Conservation (phyloP, 2,329 filamentous ascomycete species). For the Pyricularia grisea region DNA sequence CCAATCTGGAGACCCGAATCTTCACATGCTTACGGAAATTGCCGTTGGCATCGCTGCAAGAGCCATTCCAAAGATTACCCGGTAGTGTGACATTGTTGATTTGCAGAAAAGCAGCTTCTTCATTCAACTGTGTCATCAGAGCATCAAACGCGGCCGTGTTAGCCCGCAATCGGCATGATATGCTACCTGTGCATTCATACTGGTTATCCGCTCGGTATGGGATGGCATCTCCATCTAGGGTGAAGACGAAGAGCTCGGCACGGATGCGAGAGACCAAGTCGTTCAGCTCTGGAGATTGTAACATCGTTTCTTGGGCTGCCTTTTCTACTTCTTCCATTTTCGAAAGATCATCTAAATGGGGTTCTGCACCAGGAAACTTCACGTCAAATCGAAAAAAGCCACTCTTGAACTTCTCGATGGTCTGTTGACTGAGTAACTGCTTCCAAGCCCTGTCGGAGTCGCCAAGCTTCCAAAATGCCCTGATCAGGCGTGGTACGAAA, state of each 20-base stretch:
- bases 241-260: neutral
- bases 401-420: neutral
- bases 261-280: neutral
- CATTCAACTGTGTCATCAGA: neutral
- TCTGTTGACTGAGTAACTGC: neutral
- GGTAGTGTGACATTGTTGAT: slow-evolving; percentile 1
- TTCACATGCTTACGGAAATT: neutral
- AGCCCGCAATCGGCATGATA: neutral
- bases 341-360: neutral
- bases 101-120: neutral
- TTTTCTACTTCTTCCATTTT: neutral
- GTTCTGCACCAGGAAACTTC: neutral
- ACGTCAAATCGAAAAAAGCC: neutral
- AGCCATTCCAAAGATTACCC: neutral
- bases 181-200: neutral
- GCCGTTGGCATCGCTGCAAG: neutral
- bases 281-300: neutral
- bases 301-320: neutral
- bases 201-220: neutral
- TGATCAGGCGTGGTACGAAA: neutral
- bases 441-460: slow-evolving; percentile 1
- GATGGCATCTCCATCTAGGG: neutral
- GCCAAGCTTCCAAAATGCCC: neutral
- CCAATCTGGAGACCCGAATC: neutral
- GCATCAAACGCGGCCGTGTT: neutral